Percentiles rank a stretch among this genome's conserved stretches.
phyloP scores from a whole-genome alignment of 2,329 filamentous ascomycete species.

The Pyricularia sp. region DNA sequence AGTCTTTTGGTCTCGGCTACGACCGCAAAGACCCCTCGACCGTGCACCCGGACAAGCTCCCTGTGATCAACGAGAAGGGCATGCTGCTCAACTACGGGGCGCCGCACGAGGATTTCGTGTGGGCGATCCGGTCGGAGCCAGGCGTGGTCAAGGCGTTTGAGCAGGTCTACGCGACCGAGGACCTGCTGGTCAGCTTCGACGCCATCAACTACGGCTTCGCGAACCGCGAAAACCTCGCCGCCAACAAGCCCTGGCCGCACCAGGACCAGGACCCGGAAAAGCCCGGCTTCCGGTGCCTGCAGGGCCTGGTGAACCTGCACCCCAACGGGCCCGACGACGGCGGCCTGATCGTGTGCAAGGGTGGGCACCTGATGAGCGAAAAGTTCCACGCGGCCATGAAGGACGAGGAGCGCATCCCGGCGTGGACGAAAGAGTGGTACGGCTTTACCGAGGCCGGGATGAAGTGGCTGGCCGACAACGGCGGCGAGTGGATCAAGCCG shows the following conservation, averaged over 20 bases:
- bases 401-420: conserved; percentile 22
- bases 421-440: conserved; percentile 24
- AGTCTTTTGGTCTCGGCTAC: conserved; percentile 8
- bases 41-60: conserved; percentile 10
- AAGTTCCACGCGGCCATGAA: conserved; percentile 25
- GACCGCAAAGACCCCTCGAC: conserved; percentile 11
- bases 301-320: conserved; percentile 33
- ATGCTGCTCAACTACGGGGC: conserved; percentile 37
- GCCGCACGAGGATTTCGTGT: conserved; percentile 37
- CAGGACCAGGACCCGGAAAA: conserved; percentile 33
- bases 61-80: conserved; percentile 34
- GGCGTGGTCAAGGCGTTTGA: conserved; percentile 35
- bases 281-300: conserved; percentile 37
- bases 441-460: conserved; percentile 25
- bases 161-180: conserved; percentile 32
- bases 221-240: conserved; percentile 24
- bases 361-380: conserved; percentile 18
- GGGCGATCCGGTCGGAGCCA: conserved; percentile 36
- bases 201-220: conserved; percentile 34
- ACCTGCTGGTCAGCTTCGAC: conserved; percentile 40
- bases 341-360: conserved; percentile 28
- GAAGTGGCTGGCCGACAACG: conserved; percentile 24
- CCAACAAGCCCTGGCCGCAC: conserved; percentile 34
- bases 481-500: conserved; percentile 15
- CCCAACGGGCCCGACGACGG: conserved; percentile 18